Evolutionary conservation across 441 rosid genomes (phyloP).

Genomic region (Populus hybrid): DNA sequence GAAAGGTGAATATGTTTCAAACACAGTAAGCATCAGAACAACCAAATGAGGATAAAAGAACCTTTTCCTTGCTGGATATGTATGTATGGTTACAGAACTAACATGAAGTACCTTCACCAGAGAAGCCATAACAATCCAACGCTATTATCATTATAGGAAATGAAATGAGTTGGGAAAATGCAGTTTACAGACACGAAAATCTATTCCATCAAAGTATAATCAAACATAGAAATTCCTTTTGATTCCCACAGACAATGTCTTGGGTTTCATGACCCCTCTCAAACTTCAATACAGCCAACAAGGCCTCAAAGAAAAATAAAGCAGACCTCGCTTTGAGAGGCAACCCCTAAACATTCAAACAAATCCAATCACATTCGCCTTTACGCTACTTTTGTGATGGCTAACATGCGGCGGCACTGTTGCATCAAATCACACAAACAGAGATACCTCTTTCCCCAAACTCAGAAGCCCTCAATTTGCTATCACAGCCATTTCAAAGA

Average conservation of each 20-base stretch:
- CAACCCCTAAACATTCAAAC: constrained; percentile 40
- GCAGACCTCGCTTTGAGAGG: constrained; percentile 16
- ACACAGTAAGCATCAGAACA: not conserved
- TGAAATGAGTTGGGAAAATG: not conserved
- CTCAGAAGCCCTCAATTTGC: constrained; percentile 5
- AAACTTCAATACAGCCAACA: constrained; percentile 16
- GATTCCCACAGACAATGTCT: not conserved
- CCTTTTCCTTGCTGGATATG: not conserved
- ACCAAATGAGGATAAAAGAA: not conserved
- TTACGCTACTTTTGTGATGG: constrained; percentile 24
- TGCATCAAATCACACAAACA: constrained; percentile 43
- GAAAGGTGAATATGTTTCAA: not conserved
- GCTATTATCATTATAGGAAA: not conserved
- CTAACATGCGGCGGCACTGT: constrained; percentile 31
- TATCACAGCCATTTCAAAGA: constrained; percentile 25
- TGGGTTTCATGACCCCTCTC: constrained; percentile 18
- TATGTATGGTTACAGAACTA: not conserved
- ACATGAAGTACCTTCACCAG: not conserved
- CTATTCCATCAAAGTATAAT: constrained; percentile 5
- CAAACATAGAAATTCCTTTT: constrained; percentile 10
- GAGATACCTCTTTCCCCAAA: constrained; percentile 7
- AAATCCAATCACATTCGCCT: constrained; percentile 38
- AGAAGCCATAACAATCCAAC: not conserved
- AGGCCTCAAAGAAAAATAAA: constrained; percentile 14
- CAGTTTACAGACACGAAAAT: constrained; percentile 4